A percentile compares a stretch with the other conserved stretches of the same genome.
These are phyloP conservation scores for Candida saitoana DNA, from an alignment of 805 yeast species.

Conservation along the genomic window DNA sequence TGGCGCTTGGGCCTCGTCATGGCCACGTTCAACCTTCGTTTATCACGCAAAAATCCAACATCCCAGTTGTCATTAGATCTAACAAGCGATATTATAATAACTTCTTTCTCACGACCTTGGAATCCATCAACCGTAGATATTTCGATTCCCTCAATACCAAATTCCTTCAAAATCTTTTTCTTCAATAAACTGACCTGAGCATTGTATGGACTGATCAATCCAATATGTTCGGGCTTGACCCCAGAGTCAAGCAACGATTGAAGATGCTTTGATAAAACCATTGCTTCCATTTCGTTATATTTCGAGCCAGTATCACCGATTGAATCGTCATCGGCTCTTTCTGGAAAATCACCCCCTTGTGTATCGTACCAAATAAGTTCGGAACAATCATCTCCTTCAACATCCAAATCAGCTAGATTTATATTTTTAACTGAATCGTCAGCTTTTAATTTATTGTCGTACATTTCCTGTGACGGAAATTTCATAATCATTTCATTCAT, in stretches of 20 bases:
- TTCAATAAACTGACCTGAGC: slow-evolving; percentile 75
- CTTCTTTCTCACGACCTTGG: slow-evolving; percentile 94
- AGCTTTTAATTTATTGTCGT: slow-evolving; percentile 60
- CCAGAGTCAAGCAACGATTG: slow-evolving; percentile 47
- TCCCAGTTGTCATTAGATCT: slow-evolving; percentile 68
- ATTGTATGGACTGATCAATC: slow-evolving; percentile 84
- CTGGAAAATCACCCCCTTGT: slow-evolving; percentile 81
- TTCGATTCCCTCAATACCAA: slow-evolving; percentile 45
- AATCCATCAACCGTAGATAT: slow-evolving; percentile 93
- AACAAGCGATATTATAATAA: slow-evolving; percentile 74
- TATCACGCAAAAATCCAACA: slow-evolving; percentile 80
- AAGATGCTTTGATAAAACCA: slow-evolving; percentile 57
- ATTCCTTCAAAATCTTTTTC: slow-evolving; percentile 22
- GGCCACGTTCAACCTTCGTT: slow-evolving; percentile 84
- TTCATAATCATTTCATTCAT: slow-evolving; percentile 78
- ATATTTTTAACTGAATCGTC: slow-evolving; percentile 52
- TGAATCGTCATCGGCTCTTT: slow-evolving; percentile 37
- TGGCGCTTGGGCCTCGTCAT: slow-evolving; percentile 88
- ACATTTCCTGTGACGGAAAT: slow-evolving; percentile 68
- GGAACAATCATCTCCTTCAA: slow-evolving; percentile 52
- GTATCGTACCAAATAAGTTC: slow-evolving; percentile 81
- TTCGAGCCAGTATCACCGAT: slow-evolving; percentile 47
- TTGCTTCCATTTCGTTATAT: slow-evolving; percentile 73
- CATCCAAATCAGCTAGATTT: slow-evolving; percentile 49
- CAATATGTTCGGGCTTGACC: slow-evolving; percentile 56